Conservation (phyloP, 192 early-diverging fungal genomes). For the Pilobolus umbonatus region DNA sequence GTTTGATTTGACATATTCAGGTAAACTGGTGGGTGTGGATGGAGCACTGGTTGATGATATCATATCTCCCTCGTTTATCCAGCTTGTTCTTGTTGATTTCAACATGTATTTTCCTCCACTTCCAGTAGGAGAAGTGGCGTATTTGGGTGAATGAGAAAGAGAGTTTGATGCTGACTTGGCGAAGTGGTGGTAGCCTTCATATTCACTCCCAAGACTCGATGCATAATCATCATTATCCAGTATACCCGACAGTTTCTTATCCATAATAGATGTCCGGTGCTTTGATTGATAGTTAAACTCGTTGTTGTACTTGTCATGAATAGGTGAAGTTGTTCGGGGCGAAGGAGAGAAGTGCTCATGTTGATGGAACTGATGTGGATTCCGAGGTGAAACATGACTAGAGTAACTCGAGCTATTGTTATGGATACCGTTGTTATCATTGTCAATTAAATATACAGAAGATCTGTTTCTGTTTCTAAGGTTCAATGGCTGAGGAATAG, state of each 20-base stretch:
- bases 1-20: conserved; percentile 5
- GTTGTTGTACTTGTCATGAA: no score
- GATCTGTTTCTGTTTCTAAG: no score
- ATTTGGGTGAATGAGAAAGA: conserved; percentile 5
- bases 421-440: no score
- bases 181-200: not conserved
- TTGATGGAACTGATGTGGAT: no score
- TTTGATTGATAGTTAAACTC: no score
- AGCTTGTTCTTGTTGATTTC: conserved; percentile 32
- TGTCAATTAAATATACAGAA: no score
- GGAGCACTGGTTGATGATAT: conserved; percentile 7
- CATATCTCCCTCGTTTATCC: conserved; percentile 17
- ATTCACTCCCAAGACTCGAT: not conserved
- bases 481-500: no score
- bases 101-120: conserved; percentile 23
- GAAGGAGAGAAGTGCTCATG: no score
- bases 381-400: no score
- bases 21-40: conserved; percentile 13
- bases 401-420: no score
- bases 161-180: not conserved
- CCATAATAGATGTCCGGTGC: no score
- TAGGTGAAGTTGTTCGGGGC: no score
- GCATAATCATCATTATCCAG: not conserved
- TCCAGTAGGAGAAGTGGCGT: conserved; percentile 17
- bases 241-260: not conserved